These are phyloP conservation scores for Melampsora larici-populina DNA, from an alignment of 1,284 basidiomycete species.

Conservation along the genomic window DNA sequence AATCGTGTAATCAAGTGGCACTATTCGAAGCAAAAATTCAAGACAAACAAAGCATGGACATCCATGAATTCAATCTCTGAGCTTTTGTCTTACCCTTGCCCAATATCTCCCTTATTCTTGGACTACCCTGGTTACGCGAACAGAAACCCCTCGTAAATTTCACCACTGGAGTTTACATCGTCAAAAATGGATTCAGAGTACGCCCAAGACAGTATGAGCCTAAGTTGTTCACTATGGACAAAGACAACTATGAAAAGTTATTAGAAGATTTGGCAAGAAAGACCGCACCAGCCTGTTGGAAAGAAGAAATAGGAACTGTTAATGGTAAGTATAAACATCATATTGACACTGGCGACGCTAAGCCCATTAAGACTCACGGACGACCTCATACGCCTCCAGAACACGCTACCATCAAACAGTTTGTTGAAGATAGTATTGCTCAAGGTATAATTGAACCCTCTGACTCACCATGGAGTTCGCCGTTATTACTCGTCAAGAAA, in stretches of 20 bases:
- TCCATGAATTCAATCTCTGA: background rate
- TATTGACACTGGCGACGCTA: background rate
- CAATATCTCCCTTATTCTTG: constrained; percentile 3
- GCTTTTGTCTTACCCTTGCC: constrained; percentile 4
- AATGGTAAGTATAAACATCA: too few species aligned
- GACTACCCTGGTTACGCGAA: background rate
- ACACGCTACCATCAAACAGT: constrained; percentile 3
- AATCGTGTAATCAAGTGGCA: background rate
- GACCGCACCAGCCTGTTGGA: background rate
- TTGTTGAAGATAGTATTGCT: background rate
- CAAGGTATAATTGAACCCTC: too few species aligned
- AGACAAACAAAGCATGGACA: background rate
- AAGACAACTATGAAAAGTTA: background rate
- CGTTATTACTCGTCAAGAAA: constrained; percentile 1
- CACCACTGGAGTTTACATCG: too few species aligned
- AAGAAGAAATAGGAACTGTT: background rate
- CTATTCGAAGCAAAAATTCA: background rate
- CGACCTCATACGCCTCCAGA: background rate
- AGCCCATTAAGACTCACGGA: background rate
- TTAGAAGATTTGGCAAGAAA: background rate
- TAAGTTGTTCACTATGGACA: background rate
- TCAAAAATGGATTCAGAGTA: background rate
- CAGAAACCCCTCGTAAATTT: too few species aligned
- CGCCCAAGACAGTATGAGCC: background rate
- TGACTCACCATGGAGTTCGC: background rate